Evolutionary conservation across 2,329 filamentous ascomycete genomes (phyloP), one percentile per base, ranked within the genome.

Genomic region (Microdochium trichocladiopsis): DNA sequence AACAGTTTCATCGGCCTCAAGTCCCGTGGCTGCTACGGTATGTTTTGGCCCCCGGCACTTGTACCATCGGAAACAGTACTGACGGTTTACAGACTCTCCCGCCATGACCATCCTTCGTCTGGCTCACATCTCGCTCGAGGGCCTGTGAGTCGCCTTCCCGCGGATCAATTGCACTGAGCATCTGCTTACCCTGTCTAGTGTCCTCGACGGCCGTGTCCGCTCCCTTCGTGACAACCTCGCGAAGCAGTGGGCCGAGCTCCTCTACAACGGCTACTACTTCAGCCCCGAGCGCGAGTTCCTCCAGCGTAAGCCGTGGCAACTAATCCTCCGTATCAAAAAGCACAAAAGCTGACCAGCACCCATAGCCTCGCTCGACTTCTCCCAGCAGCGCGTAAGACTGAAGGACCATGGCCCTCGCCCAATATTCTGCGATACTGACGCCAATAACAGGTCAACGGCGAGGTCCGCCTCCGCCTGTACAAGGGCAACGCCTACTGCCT

Each of bases 1-100:
- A 25, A 11, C 18, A 25, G 47, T 28, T 51, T 22, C 24, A 47
- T 89, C 64, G 88, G 88, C 57, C 77, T 92, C 62, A 92, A 92
- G 77, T 85, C 80, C 60, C 83, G 88, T 63, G 88, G 88, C 62
- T 92, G 88, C 76, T 92, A 92, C 75, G 88, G 47, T 48, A 25
- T 12, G 23, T 28, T 25, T 23, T 11, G 18, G 18, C 16, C 8
- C 25, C 23, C 10, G 23, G 16, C 47, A 6, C 9, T 28, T 6
- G 6, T 25, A 4, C 23, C 23, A 45, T 22, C 18, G 16, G 18
- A 16, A 8, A 4, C 18, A n/a, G 6, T 37, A 45, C 12, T 45
- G 16, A 45, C 12, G 21, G 18, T 22, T n/a, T 18, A 23, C 12
- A 25, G 47, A 48, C 25, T 25, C 47, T 4, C 47, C 47, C 14